Evolutionary conservation across 805 yeast genomes (phyloP), one percentile per base, ranked within the genome.

Genomic region (Candida ficus): DNA sequence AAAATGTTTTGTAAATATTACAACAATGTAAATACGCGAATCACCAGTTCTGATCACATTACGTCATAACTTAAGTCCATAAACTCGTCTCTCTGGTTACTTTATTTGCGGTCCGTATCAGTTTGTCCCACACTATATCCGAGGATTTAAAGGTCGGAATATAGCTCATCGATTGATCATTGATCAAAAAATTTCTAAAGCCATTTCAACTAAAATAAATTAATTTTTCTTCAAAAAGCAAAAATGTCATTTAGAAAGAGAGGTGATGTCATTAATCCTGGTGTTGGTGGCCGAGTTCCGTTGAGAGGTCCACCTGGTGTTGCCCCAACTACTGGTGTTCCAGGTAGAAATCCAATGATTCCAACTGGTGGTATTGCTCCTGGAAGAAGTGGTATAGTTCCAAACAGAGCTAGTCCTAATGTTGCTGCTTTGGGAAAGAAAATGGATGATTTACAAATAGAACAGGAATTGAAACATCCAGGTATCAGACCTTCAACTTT

Each of bases 401-500:
- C 44, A 10, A 37, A 35, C 13, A 25, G 37, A n/a, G 26, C 37
- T 19, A 29, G 12, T 7, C 31, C 39, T 3, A 22, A 17, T 23
- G 29, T 45, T 4, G 28, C 20, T 8, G n/a, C 37, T 2, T 19
- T 45, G 21, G 26, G 33, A 13, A 35, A 35, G 23, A 38, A 43
- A 37, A 37, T 44, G 29, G 25, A 39, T 32, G 33, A 35, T 23
- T 16, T 46, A n/a, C 38, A 26, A 7, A 29, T 40, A 4, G 52
- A 50, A 29, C 48, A 45, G 12, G 51, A 48, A 22, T 32, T 45
- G 35, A 50, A 47, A 28, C 57, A 53, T 29, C 80, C 80, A 0
- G 89, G 84, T 3, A 67, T 84, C 2, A 71, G 80, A 46, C 95
- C 97, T 0, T 89, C 97, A 0, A 57, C 60, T 0, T 61, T 80